Base-by-base conservation (phyloP, 768 basidiomycete genomes). In the Boletus coccyginus region DNA sequence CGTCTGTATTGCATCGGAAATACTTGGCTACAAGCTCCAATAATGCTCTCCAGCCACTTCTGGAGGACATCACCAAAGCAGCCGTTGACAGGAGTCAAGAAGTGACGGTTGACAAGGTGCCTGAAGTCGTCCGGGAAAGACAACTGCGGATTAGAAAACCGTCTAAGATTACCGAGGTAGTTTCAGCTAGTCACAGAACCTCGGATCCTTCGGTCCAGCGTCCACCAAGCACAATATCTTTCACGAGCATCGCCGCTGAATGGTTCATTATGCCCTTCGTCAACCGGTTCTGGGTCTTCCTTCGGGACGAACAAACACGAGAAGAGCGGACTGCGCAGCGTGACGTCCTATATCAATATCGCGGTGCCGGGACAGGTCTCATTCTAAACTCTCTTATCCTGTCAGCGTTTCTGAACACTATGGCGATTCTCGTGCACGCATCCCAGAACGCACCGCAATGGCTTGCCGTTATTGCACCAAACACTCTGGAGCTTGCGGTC, bases 261-360 rank as follows among this genome's bases (percentile, higher is more conserved):
- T 86, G 75, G 72, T 98, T 98, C 74, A 82, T 97, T 49, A 83
- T 87, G 56, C 97, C 97, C 0, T 76, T 98, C 50, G 82, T 98
- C 73, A 89, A 94, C 62, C 83, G 87, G n/a, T 97, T 98, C 73
- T 99, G 94, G 94, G 67, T 80, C n/a, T 92, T 95, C 73, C 82
- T 97, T 44, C 84, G 90, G 8, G 93, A 96, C 62, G 87, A 91
- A 64, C 85, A 90, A 62, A 78, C 82, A 3, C 80, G 92, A 38
- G 90, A 93, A 65, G 81, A 83, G 50, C 81, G 90, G 41, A 87
- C 87, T 3, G 77, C 81, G 3, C 78, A 79, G 40, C 77, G 77
- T n/a, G 73, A 80, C 29, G 75, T 74, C n/a, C 67, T 84, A 29
- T 70, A 79, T 41, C 78, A 77, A 51, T 92, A 91, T 64, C 79